Base-by-base conservation (phyloP, 257 asterid genomes). In the Coffea canephora region DNA sequence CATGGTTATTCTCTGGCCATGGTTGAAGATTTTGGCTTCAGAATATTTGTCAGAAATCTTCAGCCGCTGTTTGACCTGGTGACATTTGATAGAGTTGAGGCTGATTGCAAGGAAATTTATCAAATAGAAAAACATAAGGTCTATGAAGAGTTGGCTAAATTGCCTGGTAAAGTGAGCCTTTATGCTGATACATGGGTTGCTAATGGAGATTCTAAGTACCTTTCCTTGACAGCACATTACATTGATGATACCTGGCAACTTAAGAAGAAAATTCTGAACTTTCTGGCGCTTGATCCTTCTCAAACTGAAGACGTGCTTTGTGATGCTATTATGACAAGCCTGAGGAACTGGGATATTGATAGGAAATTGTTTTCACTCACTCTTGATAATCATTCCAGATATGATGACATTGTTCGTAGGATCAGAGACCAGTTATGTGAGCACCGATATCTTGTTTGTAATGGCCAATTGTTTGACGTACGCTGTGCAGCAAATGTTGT, bases 1-100 rank as follows among this genome's bases (percentile, higher is more conserved):
- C 99, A 92, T 80, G 94, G 97, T 55, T 95, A 93, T 83, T 93
- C 98, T 61, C 77, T 95, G 79, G 84, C 87, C 77, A 93, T 95
- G 95, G 98, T 93, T 84, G 98, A 90, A 80, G 92, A 95, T 83
- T 79, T 88, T 85, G 98, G 99, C 65, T 95, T 95, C 92, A 90
- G 83, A 86, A 78, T 83, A 25, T 95, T 95, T 85, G 89, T 91
- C 65, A 88, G 90, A 82, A 91, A 93, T 86, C 93, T 95, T 70
- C 99, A 93, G 84, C 99, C 98, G 9, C 87, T 92, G 86, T 95
- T 92, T 78, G 97, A 93, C 76, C 83, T 90, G 21, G 87, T 83
- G 75, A 87, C 92, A 8, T 84, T 87, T 76, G 88, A 86, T 73
- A 84, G 86, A 77, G 91, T 95, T 57, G 96, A 88, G 83, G 93